A percentile compares a stretch with the other conserved stretches of the same genome.
Conservation (phyloP, 805 yeast genomes). For the Nakazawaea laoshanensis region DNA sequence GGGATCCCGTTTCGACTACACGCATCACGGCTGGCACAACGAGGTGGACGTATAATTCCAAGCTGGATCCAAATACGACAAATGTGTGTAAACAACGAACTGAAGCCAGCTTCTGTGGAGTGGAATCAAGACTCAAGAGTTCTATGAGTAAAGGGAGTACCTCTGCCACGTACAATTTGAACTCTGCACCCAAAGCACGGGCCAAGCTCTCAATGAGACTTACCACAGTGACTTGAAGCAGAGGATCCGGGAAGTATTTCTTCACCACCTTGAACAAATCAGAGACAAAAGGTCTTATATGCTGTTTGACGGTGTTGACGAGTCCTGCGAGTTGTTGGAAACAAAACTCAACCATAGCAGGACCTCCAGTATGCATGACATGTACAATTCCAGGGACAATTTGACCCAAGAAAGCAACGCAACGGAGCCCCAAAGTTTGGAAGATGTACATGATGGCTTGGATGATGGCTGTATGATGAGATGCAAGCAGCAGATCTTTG, state of each 20-base stretch:
- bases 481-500: constrained; percentile 74
- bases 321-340: constrained; percentile 82
- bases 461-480: constrained; percentile 87
- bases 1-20: constrained; percentile 65
- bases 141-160: constrained; percentile 70
- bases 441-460: constrained; percentile 90
- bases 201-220: constrained; percentile 79
- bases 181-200: constrained; percentile 83
- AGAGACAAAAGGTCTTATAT: constrained; percentile 73
- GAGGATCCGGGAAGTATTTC: constrained; percentile 57
- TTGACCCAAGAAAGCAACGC: constrained; percentile 82
- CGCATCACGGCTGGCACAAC: constrained; percentile 81
- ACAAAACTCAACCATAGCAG: constrained; percentile 74
- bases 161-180: constrained; percentile 73
- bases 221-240: constrained; percentile 72
- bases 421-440: constrained; percentile 78
- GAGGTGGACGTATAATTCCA: constrained; percentile 83
- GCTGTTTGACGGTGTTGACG: constrained; percentile 78
- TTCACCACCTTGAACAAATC: constrained; percentile 69
- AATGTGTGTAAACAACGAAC: constrained; percentile 73
- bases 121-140: constrained; percentile 65
- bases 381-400: constrained; percentile 81
- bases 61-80: constrained; percentile 77
- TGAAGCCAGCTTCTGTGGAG: constrained; percentile 52
- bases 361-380: constrained; percentile 78